These are phyloP conservation scores for Exophiala dermatitidis DNA, from an alignment of 2,329 filamentous ascomycete species.

Conservation along the genomic window DNA sequence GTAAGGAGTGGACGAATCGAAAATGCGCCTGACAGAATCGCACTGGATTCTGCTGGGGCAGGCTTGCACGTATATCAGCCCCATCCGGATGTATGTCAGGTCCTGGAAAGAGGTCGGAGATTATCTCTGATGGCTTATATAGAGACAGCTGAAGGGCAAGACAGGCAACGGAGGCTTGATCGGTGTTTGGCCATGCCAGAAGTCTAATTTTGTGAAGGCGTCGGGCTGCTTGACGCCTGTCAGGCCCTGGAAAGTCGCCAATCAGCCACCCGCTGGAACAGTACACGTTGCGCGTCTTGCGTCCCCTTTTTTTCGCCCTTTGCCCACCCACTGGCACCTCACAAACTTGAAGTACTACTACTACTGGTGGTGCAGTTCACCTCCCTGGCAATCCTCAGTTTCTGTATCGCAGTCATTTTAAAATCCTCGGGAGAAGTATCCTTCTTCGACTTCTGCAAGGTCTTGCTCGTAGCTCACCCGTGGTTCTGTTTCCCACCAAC, in stretches of 20 bases:
- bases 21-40: no score
- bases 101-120: constrained; percentile 11
- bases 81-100: background rate
- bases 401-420: no score
- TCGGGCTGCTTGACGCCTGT: constrained; percentile 10
- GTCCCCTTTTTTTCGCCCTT: background rate
- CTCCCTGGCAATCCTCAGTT: no score
- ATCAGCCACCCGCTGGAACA: background rate
- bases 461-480: no score
- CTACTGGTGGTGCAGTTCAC: background rate
- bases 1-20: no score
- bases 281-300: constrained; percentile 3
- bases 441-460: no score
- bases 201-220: background rate
- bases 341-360: background rate
- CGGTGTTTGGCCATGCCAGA: background rate
- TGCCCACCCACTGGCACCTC: background rate
- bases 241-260: constrained; percentile 6
- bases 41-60: no score
- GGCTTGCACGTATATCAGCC: no score
- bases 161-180: background rate
- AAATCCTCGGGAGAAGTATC: no score
- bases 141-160: background rate
- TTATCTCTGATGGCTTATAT: constrained; percentile 2
- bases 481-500: no score